Conservation (phyloP, 208 protist species). For the Naegleria fowleri region DNA sequence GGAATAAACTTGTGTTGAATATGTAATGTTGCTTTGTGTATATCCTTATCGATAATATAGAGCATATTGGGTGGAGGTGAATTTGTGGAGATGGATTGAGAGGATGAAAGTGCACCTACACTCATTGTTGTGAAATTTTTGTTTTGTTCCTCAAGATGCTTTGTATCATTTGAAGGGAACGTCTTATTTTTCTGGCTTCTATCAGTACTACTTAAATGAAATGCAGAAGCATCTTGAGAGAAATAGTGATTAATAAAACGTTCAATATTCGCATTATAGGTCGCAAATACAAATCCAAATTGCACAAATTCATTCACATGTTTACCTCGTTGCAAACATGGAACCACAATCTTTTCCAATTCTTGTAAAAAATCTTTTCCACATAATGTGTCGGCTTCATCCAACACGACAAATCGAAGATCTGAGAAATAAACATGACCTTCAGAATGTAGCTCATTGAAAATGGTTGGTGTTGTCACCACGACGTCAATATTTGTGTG, state of each 20-base stretch:
- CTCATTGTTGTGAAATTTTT: too few species aligned
- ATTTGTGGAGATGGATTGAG: background rate
- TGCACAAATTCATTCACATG: background rate
- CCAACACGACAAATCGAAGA: slow-evolving; percentile 66
- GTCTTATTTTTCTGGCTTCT: background rate
- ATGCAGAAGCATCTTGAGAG: background rate
- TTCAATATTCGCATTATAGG: background rate
- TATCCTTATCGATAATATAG: background rate
- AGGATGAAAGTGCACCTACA: too few species aligned
- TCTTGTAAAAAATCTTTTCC: background rate
- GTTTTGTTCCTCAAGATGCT: too few species aligned
- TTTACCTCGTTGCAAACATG: background rate
- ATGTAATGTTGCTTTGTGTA: background rate
- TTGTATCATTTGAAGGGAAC: too few species aligned
- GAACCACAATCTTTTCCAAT: background rate
- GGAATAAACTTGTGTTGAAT: background rate
- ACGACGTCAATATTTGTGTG: background rate
- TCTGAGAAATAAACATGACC: slow-evolving; percentile 37
- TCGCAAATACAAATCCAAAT: background rate
- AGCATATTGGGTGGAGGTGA: background rate
- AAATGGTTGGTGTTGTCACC: background rate
- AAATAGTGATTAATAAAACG: background rate
- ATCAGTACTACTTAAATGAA: background rate
- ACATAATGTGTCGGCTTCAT: slow-evolving; percentile 62
- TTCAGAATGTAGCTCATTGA: background rate